Percentiles rank a stretch among this genome's conserved stretches.
Conservation (phyloP, 352 stramenopile genomes). For the Achlya hypogyna region DNA sequence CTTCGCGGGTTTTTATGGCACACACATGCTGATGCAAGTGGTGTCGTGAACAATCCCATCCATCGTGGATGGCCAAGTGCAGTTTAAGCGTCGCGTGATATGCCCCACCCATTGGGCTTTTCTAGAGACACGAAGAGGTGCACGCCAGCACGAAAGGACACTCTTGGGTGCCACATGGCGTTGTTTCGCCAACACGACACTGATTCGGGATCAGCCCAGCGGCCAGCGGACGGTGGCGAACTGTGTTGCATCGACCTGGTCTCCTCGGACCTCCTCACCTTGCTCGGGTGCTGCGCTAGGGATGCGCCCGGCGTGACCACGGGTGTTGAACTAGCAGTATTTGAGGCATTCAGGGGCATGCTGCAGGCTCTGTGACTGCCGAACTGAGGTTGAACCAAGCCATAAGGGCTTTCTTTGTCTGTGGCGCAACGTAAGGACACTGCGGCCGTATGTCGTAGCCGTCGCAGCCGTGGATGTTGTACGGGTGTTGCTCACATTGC, state of each 20-base stretch:
- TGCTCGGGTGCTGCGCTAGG: not conserved
- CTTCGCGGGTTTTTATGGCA: too few species aligned
- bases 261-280: not conserved
- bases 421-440: too few species aligned
- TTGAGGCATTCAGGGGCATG: not conserved
- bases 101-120: not conserved
- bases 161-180: not conserved
- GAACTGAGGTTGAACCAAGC: not conserved
- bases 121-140: not conserved
- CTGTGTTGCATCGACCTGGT: not conserved
- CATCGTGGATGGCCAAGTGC: too few species aligned
- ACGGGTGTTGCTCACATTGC: too few species aligned
- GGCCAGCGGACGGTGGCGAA: not conserved
- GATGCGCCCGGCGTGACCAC: not conserved
- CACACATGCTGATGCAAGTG: too few species aligned
- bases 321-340: not conserved
- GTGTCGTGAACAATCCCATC: too few species aligned
- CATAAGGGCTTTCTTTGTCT: too few species aligned
- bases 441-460: too few species aligned
- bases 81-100: too few species aligned
- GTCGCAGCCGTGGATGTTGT: too few species aligned
- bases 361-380: not conserved
- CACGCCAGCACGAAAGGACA: not conserved
- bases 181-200: not conserved
- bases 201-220: not conserved